Conservation (phyloP, 208 protist species). For the Leishmania arabica region DNA sequence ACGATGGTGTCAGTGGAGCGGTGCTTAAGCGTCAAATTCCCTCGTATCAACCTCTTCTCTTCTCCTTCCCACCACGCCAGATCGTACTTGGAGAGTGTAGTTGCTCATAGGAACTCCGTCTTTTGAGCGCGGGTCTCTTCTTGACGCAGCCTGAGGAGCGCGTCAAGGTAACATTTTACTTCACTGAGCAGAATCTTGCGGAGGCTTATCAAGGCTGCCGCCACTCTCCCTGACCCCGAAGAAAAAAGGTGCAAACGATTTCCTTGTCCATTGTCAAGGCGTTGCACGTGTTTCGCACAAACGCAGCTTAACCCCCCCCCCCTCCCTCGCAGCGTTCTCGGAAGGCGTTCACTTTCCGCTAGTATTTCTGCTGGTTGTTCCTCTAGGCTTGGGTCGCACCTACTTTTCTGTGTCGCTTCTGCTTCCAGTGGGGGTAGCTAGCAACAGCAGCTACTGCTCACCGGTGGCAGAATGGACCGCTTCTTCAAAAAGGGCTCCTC, state of each 20-base stretch:
- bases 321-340: neutral
- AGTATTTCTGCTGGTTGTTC: neutral
- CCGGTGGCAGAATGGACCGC: slow-evolving; percentile 39
- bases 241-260: neutral
- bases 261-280: neutral
- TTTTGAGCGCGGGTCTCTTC: neutral
- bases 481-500: slow-evolving; percentile 41
- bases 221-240: neutral
- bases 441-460: neutral
- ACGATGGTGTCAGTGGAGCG: neutral
- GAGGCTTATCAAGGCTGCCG: neutral
- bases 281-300: neutral
- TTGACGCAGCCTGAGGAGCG: neutral
- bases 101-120: neutral
- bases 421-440: neutral
- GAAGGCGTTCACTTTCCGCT: neutral
- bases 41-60: neutral
- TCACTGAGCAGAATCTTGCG: neutral
- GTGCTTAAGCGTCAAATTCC: neutral
- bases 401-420: neutral
- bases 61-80: neutral
- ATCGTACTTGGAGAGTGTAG: neutral
- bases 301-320: neutral
- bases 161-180: neutral
- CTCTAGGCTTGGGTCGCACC: neutral